Evolutionary conservation across 2,329 filamentous ascomycete genomes (phyloP).

Genomic region (Mycosphaerella arachidis): DNA sequence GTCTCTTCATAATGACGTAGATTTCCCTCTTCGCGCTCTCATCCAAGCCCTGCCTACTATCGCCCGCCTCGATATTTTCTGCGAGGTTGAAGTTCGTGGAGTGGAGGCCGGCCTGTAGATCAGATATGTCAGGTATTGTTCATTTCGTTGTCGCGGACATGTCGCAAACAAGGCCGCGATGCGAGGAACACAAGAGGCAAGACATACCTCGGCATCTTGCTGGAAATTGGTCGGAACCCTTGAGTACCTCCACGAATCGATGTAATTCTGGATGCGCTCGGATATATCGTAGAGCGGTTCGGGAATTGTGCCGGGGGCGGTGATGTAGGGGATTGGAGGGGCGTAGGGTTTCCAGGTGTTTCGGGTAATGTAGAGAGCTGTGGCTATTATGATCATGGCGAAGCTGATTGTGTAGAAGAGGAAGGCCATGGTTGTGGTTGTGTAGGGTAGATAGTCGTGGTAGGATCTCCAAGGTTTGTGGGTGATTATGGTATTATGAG

Average conservation of each 20-base stretch:
- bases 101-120: slow-evolving; percentile 63
- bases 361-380: slow-evolving; percentile 76
- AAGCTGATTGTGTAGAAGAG: slow-evolving; percentile 74
- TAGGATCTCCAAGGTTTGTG: no score
- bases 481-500: neutral
- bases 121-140: no score
- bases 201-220: slow-evolving; percentile 65
- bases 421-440: slow-evolving; percentile 60
- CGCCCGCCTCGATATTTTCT: slow-evolving; percentile 73
- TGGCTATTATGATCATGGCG: slow-evolving; percentile 65
- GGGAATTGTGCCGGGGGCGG: slow-evolving; percentile 46
- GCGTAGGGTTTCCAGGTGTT: slow-evolving; percentile 68
- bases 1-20: slow-evolving; percentile 82
- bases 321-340: slow-evolving; percentile 52
- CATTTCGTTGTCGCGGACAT: no score
- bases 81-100: slow-evolving; percentile 78
- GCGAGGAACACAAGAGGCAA: no score
- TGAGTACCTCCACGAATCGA: slow-evolving; percentile 58
- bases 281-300: slow-evolving; percentile 51
- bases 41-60: slow-evolving; percentile 76
- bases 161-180: no score
- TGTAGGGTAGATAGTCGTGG: neutral
- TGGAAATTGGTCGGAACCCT: slow-evolving; percentile 70
- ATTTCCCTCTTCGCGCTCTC: slow-evolving; percentile 75
- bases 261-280: slow-evolving; percentile 37